These are phyloP conservation scores for Ramalina intermedia DNA, from an alignment of 495 filamentous ascomycete genomes.

Conservation along the genomic window DNA sequence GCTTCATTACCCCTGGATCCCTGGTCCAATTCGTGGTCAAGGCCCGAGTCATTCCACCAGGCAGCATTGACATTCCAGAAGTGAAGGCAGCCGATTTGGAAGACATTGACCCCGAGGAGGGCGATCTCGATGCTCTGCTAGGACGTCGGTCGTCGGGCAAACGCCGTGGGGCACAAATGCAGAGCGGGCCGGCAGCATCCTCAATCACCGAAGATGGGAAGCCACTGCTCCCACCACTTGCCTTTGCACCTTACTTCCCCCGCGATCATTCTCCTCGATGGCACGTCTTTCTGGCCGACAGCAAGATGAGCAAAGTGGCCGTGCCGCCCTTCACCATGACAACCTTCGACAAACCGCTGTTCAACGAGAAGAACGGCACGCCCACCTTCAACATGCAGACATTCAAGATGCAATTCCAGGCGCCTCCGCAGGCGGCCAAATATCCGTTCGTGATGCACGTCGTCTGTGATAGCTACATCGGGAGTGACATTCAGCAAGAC, in stretches of 20 bases:
- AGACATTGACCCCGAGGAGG: conserved; percentile 85
- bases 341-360: conserved; percentile 75
- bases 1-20: conserved; percentile 79
- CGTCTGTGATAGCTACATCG: conserved; percentile 85
- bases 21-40: conserved; percentile 91
- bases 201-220: conserved; percentile 36
- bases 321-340: conserved; percentile 88
- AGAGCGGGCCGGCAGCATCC: conserved; percentile 27
- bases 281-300: conserved; percentile 87
- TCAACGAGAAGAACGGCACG: conserved; percentile 50
- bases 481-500: conserved; percentile 78
- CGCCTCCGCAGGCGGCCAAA: conserved; percentile 79
- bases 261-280: conserved; percentile 80
- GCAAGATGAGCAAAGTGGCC: conserved; percentile 84
- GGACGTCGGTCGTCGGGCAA: conserved; percentile 51
- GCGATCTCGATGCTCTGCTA: conserved; percentile 75
- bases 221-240: conserved; percentile 61
- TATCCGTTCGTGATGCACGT: conserved; percentile 88
- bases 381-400: conserved; percentile 89
- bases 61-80: conserved; percentile 53
- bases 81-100: conserved; percentile 67
- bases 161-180: conserved; percentile 40
- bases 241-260: conserved; percentile 76
- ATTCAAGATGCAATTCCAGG: conserved; percentile 92
- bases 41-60: conserved; percentile 84